phyloP scores from a whole-genome alignment of 2,329 filamentous ascomycete species.

The Fusarium sp. region DNA sequence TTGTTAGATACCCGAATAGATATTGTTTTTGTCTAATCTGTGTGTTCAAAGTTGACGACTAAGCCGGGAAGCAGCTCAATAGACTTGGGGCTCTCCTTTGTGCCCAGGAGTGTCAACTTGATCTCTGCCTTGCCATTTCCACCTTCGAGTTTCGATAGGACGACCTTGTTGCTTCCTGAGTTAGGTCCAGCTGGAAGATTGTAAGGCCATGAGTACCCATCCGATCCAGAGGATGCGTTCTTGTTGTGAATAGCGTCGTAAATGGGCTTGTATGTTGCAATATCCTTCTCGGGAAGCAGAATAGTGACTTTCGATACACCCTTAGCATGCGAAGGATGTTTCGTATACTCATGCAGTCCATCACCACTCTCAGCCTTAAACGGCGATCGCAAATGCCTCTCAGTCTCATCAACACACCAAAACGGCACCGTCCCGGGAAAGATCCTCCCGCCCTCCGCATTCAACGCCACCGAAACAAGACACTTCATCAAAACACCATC shows the following conservation, averaged over 20 bases:
- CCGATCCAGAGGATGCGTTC: neutral
- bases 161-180: conserved; percentile 25
- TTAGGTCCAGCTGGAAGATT: conserved; percentile 28
- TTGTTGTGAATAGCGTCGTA: conserved; percentile 46
- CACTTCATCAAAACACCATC: conserved; percentile 69
- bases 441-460: conserved; percentile 32
- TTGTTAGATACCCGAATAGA: neutral
- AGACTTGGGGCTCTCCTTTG: conserved; percentile 34
- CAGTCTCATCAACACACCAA: conserved; percentile 72
- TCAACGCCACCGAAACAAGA: conserved; percentile 61
- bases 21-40: neutral
- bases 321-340: conserved; percentile 62
- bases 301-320: conserved; percentile 61
- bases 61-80: conserved; percentile 40
- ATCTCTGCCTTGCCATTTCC: conserved; percentile 24
- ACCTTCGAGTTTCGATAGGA: conserved; percentile 5
- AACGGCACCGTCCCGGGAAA: conserved; percentile 68
- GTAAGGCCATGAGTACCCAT: conserved; percentile 31
- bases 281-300: conserved; percentile 42
- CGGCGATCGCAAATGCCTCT: conserved; percentile 65
- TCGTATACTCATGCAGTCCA: conserved; percentile 37
- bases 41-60: conserved; percentile 33
- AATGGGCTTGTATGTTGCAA: conserved; percentile 29
- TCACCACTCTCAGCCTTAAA: conserved; percentile 41
- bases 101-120: conserved; percentile 37